phyloP scores from a whole-genome alignment of 768 basidiomycete genomes.

The Lanmaoa pseudosensibilis region DNA sequence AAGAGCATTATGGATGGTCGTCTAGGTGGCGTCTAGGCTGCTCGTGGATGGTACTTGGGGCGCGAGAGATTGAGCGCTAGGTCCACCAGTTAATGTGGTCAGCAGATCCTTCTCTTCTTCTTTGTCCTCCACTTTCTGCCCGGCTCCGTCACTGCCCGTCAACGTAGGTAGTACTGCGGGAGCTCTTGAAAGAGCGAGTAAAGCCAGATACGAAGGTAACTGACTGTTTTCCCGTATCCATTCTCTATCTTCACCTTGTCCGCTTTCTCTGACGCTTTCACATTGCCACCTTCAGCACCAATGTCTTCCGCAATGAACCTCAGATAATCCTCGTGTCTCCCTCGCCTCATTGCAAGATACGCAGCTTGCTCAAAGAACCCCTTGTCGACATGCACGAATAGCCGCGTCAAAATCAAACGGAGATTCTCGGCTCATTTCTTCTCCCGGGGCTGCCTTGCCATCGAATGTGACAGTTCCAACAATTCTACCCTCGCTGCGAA shows the following conservation, averaged over 20 bases:
- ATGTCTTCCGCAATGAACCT: slow-evolving; percentile 94
- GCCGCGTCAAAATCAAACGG: slow-evolving; percentile 98
- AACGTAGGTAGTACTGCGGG: slow-evolving; percentile 43
- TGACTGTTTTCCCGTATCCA: slow-evolving; percentile 70
- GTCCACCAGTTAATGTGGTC: slow-evolving; percentile 27
- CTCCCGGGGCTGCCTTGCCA: slow-evolving; percentile 26
- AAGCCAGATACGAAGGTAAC: slow-evolving; percentile 83
- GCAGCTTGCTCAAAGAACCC: slow-evolving; percentile 94
- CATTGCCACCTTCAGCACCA: slow-evolving; percentile 30
- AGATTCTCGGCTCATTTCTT: slow-evolving; percentile 62
- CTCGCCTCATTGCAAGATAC: slow-evolving; percentile 92
- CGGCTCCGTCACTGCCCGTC: slow-evolving; percentile 31
- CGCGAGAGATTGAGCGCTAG: slow-evolving; percentile 16
- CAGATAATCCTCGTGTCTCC: slow-evolving; percentile 89
- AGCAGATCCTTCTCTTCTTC: slow-evolving; percentile 21
- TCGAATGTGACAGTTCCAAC: slow-evolving; percentile 22
- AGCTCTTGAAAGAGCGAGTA: slow-evolving; percentile 70
- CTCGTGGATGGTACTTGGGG: slow-evolving; percentile 7
- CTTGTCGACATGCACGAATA: slow-evolving; percentile 93
- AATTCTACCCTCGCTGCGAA: slow-evolving; percentile 78
- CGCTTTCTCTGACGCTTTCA: slow-evolving; percentile 12
- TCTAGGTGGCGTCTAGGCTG: slow-evolving; percentile 39
- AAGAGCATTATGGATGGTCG: slow-evolving; percentile 75
- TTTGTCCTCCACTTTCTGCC: slow-evolving; percentile 19
- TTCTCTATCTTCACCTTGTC: slow-evolving; percentile 38